Evolutionary conservation across 495 filamentous ascomycete genomes (phyloP), one percentile per base, ranked within the genome.

Genomic region (Wilcoxina mikolae): DNA sequence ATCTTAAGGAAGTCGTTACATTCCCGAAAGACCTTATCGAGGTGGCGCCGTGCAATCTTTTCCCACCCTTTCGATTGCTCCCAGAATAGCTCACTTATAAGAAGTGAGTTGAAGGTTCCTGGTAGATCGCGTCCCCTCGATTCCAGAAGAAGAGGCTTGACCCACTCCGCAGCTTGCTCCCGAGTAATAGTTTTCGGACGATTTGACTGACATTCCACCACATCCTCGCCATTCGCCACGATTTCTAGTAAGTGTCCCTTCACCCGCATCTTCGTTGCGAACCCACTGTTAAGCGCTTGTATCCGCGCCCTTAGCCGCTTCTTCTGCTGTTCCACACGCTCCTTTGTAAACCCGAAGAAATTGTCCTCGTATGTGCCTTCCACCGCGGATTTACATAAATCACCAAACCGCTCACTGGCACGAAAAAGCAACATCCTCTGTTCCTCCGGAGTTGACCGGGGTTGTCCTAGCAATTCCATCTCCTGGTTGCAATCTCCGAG

Each of bases 221-320:
- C 20, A 9, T 10, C 39, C 7, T 45, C 20, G 41, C 7, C 47
- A 28, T 39, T 33, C 3, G 62, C 57, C 11, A 51, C 50, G 55
- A 77, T 68, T 29, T 70, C 54, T 3, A 67, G 63, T 3, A 49
- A 53, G 51, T 81, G 77, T 0, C 79, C 80, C 18, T 52, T 55
- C 0, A 15, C 53, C 0, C 56, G 43, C 39, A 85, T 75, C 0
- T 72, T 60, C 10, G 73, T 66, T 0, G 76, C 73, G 49, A 86
- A 86, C 0, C 70, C 64, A n/a, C 65, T 62, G 53, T 78, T 78
- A 18, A 77, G 58, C 28, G 78, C 73, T 33, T 82, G 77, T 20
- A 83, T 66, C 0, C 76, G 64, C 0, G 82, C 80, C 9, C 83
- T 74, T 5, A 86, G 67, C 9, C 78, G 76, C 53, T 77, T 43